Base-by-base conservation (phyloP, 1,139 yeast genomes). In the Candida mesenterica region DNA sequence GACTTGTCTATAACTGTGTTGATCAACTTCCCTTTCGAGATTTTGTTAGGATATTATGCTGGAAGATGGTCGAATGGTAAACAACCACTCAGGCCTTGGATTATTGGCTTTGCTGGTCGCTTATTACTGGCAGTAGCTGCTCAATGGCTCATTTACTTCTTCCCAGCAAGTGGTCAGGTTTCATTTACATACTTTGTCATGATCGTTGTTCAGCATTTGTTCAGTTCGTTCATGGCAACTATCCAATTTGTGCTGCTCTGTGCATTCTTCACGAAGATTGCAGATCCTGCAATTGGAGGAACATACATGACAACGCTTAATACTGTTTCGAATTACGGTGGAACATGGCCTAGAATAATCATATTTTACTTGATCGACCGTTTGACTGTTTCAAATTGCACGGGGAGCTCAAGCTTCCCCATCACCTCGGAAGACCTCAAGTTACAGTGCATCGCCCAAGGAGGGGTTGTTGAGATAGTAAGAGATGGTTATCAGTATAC, bases 281-380 rank as follows among this genome's bases (percentile, higher is more conserved):
- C 98, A 2, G 98, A 92, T 57, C 97, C 98, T 0, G 62, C 80
- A 10, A 87, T 92, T 49, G 99, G 98, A 13, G 98, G 98, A 1
- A 94, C 99, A 0, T 92, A 92, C 59, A 92, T 94, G 97, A 92
- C 98, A 0, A 82, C 96, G 1, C 68, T 92, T 39, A 94, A 94
- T 60, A 92, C 99, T 0, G 68, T 92, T 34, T 82, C 95, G 24
- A 92, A 92, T 54, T 73, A 90, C 39, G 99, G 99, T 24, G 99
- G 98, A 4, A 94, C 95, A 18, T 94, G 98, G 98, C 98, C 99
- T 0, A 73, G 90, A 40, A 66, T 88, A 17, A 67, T 92, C 31
- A 81, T 90, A 4, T 73, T 89, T 49, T 77, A 72, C 43, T 70
- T 89, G 56, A 92, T 94, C 40, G 97, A 90, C 59, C 74, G 71